A percentile compares a stretch with the other conserved stretches of the same genome.
Conservation (phyloP, 495 filamentous ascomycete genomes). For the Aspergillus olivimuriae region DNA sequence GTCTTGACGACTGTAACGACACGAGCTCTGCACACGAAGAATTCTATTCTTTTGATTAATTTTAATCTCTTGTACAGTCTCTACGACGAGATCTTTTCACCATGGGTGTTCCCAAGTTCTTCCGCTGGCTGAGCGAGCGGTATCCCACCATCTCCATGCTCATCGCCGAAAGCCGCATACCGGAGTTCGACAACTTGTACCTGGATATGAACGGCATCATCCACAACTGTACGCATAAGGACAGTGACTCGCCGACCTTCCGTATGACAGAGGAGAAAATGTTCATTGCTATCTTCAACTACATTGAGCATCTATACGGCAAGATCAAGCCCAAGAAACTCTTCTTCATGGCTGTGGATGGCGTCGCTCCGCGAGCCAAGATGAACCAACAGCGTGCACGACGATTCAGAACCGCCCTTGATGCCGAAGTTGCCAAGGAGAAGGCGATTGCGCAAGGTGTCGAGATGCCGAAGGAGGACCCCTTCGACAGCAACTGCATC, state of each 20-base stretch:
- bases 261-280: constrained; percentile 96
- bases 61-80: constrained; percentile 1
- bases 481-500: constrained; percentile 99
- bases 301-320: constrained; percentile 97
- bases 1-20: constrained; percentile 18
- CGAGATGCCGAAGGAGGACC: constrained; percentile 88
- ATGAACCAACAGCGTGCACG: constrained; percentile 99
- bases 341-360: constrained; percentile 99
- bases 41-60: not conserved
- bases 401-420: constrained; percentile 89
- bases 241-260: constrained; percentile 82
- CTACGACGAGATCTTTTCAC: constrained; percentile 10
- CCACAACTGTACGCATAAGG: constrained; percentile 98
- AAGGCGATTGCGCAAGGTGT: constrained; percentile 84
- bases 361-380: constrained; percentile 94
- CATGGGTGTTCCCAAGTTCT: constrained; percentile 95
- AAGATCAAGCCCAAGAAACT: constrained; percentile 98
- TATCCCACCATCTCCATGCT: constrained; percentile 98
- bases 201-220: constrained; percentile 99
- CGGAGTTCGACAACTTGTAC: constrained; percentile 97
- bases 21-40: constrained; percentile 1
- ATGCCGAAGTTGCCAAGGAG: constrained; percentile 80
- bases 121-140: constrained; percentile 94
- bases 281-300: constrained; percentile 99
- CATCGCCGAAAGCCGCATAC: constrained; percentile 98